Conservation (phyloP, 495 filamentous ascomycete genomes). For the Aspergillus sclerotiicarbonarius region DNA sequence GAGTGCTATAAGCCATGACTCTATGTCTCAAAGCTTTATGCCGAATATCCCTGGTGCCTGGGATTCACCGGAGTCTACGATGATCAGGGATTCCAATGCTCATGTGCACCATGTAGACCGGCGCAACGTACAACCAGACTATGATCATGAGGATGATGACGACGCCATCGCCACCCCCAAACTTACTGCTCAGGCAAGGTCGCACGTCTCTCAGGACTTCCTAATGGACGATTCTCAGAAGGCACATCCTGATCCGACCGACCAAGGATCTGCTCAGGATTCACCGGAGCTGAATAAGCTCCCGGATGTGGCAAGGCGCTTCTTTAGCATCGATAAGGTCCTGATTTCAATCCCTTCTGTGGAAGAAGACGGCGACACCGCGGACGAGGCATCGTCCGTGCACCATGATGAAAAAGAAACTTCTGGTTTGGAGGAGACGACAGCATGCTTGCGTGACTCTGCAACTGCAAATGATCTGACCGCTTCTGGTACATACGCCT, state of each 20-base stretch:
- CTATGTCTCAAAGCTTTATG: conserved; percentile 34
- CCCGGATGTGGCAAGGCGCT: conserved; percentile 31
- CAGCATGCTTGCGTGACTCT: conserved; percentile 21
- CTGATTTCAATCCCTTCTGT: conserved; percentile 36
- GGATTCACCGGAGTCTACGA: conserved; percentile 42
- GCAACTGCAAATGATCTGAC: conserved; percentile 28
- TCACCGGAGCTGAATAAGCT: conserved; percentile 21
- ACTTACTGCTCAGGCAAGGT: conserved; percentile 21
- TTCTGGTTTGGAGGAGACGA: conserved; percentile 25
- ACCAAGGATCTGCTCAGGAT: conserved; percentile 20
- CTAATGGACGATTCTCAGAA: conserved; percentile 7
- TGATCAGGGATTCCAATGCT: not conserved
- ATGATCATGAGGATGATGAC: not conserved
- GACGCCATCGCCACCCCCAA: conserved; percentile 29
- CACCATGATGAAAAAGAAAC: conserved; percentile 13
- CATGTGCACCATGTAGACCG: not conserved
- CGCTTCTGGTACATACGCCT: conserved; percentile 27
- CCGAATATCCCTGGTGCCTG: conserved; percentile 60
- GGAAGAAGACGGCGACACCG: conserved; percentile 10
- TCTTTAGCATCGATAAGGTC: conserved; percentile 36
- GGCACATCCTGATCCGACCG: conserved; percentile 15
- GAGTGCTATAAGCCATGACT: conserved; percentile 59
- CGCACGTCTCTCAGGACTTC: conserved; percentile 17
- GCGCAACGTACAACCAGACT: not conserved
- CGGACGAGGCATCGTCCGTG: conserved; percentile 7